Evolutionary conservation across 2,329 filamentous ascomycete species (phyloP), one percentile per base, ranked within the genome.

Genomic region (Akanthomyces uredinophilus): DNA sequence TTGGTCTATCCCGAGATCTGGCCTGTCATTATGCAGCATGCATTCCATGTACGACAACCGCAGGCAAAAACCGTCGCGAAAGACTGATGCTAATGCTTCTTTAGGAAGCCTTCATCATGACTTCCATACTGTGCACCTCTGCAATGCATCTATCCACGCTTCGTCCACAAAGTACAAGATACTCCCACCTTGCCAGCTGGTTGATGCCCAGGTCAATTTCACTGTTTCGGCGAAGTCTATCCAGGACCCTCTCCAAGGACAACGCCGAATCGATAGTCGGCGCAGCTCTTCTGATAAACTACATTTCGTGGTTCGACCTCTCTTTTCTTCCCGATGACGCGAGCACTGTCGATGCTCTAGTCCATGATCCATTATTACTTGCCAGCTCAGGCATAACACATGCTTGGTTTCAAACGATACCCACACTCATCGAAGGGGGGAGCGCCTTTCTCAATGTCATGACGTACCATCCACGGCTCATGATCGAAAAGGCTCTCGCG

Each of bases 101-200:
- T 2, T 51, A 72, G 64, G 66, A 70, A 56, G 68, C 67, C 6
- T 71, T 70, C 51, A 65, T 74, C 62, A 69, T 70, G 68, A 65
- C 62, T 20, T 64, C 68, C 24, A 67, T 70, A 18, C 63, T 70
- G 3, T 67, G 66, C 22, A 52, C 65, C 11, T 63, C 68, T 6
- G 68, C 68, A 13, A 64, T 64, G 7, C 68, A 70, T 46, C 68
- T 69, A 22, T 65, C 62, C 14, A 59, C 61, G 22, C 63, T 68
- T 1, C 57, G 29, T 10, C 66, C 66, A 0, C 27, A 64, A 3
- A 51, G 61, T 7, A 29, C 61, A 1, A 61, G 59, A 8, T 72
- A 73, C 58, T 61, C 63, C 16, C 57, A 67, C 10, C 66, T 69
- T 20, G 65, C 67, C 3, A 58, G 65, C 53, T 46, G 47, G 16